Base-by-base conservation (phyloP, 768 basidiomycete species). In the Lanmaoa rubissima region DNA sequence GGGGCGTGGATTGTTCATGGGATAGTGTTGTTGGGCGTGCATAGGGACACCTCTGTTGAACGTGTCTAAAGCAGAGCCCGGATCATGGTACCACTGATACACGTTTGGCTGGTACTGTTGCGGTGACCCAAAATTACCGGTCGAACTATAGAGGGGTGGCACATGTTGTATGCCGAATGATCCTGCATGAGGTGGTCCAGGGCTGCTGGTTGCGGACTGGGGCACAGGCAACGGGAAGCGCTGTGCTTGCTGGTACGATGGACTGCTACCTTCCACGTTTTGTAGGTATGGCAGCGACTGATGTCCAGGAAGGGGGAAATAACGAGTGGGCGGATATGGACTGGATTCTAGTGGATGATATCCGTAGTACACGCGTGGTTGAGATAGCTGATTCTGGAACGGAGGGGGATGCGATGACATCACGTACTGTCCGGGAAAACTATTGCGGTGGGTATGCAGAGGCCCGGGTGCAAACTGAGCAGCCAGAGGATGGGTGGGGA, bases 61-160 rank as follows among this genome's bases (percentile, higher is more conserved):
- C 51, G 58, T 19, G 36, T 59, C 38, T 59, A 54, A 19, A 60
- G 70, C 32, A 2, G 71, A 26, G 51, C 67, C 59, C 51, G 71
- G 70, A 39, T 75, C 75, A 21, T 80, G 62, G 58, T 83, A 84
- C 76, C 79, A 85, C 81, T 68, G 75, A 65, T 76, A 79, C 41
- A 76, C 70, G 1, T 75, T 66, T 7, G 69, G 59, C 1, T 73
- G 70, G 47, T 74, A 77, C 0, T 72, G 65, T 9, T 73, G 75
- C 0, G 74, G 62, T 57, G 77, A 80, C 13, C 69, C 41, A 60
- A 76, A 82, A 54, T 41, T 72, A 60, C 44, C 68, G 57, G 36
- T 70, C 58, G 50, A 70, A 65, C 69, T 69, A 35, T 70, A 74
- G 3, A 57, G 63, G 26, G 65, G 44, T 31, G 52, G 49, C 32